Evolutionary conservation across 2,329 filamentous ascomycete species (phyloP).

Genomic region (Ophioceras dolichostomum): DNA sequence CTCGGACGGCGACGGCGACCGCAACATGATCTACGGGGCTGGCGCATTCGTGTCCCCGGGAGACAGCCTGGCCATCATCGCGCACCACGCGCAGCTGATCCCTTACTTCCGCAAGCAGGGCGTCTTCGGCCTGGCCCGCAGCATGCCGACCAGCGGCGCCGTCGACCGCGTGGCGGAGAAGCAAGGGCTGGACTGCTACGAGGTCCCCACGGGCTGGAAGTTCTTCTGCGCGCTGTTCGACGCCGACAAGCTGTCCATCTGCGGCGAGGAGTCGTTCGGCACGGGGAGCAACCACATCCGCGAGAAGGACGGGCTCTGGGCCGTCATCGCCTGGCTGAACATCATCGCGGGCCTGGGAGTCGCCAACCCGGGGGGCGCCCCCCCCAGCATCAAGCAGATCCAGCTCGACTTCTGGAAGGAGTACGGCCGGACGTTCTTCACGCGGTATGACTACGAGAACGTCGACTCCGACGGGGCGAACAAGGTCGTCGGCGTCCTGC

Average conservation of each 20-base stretch:
- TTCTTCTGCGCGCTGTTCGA: slow-evolving; percentile 97
- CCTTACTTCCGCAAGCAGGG: slow-evolving; percentile 98
- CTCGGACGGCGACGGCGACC: slow-evolving; percentile 92
- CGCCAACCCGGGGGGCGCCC: slow-evolving; percentile 64
- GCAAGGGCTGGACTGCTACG: slow-evolving; percentile 83
- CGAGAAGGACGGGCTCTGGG: slow-evolving; percentile 98
- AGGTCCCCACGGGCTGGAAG: slow-evolving; percentile 98
- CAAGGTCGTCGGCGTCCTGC: slow-evolving; percentile 75
- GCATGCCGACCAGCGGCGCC: slow-evolving; percentile 94
- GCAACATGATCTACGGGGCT: slow-evolving; percentile 99
- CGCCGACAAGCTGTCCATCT: slow-evolving; percentile 92
- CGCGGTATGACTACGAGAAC: slow-evolving; percentile 95
- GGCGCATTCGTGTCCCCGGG: slow-evolving; percentile 94
- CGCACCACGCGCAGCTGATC: slow-evolving; percentile 90
- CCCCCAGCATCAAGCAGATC: slow-evolving; percentile 80
- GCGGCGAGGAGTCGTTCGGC: slow-evolving; percentile 95
- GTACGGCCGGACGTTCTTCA: slow-evolving; percentile 98
- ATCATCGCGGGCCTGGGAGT: slow-evolving; percentile 92
- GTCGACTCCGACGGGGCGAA: slow-evolving; percentile 84
- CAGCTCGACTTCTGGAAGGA: slow-evolving; percentile 94
- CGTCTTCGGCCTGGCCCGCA: slow-evolving; percentile 87
- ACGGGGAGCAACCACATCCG: slow-evolving; percentile 98
- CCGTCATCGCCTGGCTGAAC: slow-evolving; percentile 94
- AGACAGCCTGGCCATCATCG: slow-evolving; percentile 95
- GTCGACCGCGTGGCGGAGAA: slow-evolving; percentile 94